phyloP scores from a whole-genome alignment of 257 asterid species.

The Solanum microdontum region DNA sequence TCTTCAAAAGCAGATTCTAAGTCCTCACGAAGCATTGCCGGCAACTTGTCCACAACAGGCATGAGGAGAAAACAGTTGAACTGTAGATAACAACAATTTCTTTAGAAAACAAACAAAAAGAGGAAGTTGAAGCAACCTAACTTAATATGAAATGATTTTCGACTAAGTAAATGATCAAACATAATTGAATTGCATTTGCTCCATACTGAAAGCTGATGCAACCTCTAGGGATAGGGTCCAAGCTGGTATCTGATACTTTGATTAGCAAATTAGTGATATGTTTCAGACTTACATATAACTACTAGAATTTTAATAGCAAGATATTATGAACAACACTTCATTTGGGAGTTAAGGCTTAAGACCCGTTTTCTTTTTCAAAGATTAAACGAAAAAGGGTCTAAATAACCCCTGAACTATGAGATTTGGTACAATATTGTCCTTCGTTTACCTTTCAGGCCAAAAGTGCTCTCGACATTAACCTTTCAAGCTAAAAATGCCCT shows the following conservation, averaged over 20 bases:
- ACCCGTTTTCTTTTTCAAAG: not conserved
- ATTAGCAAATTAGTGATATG: not conserved
- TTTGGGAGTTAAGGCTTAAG: not conserved
- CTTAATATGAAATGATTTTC: not conserved
- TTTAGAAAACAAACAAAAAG: not conserved
- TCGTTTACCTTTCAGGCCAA: not conserved
- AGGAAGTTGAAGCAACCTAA: not conserved
- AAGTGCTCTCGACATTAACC: not conserved
- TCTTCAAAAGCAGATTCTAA: conserved; percentile 80
- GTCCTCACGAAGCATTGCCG: conserved; percentile 81
- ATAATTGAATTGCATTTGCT: not conserved
- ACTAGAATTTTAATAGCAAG: not conserved
- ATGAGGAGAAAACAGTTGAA: conserved; percentile 92
- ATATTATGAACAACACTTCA: not conserved
- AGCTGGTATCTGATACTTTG: not conserved
- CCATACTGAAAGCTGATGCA: not conserved
- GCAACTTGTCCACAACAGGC: conserved; percentile 96
- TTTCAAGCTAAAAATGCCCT: not conserved
- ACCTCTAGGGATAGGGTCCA: not conserved
- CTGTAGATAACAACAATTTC: conserved; percentile 36
- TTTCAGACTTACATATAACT: not conserved
- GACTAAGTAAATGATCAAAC: not conserved
- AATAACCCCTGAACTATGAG: not conserved
- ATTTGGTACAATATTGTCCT: not conserved
- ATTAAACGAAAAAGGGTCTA: not conserved